Evolutionary conservation across 2,329 filamentous ascomycete genomes (phyloP).

Genomic region (Apiospora kogelbergensis): DNA sequence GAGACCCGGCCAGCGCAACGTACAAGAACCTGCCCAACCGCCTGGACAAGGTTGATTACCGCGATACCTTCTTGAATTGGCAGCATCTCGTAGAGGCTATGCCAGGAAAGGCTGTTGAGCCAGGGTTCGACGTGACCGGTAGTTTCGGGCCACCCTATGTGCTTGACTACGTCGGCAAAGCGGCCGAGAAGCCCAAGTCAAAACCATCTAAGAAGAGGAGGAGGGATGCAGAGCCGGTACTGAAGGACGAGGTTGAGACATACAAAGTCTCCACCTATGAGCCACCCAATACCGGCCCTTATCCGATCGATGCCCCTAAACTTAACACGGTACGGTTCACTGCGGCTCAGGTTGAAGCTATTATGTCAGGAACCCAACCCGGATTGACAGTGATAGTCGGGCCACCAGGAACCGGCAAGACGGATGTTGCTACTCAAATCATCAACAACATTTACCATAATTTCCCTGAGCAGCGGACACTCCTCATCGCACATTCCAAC

Average conservation of each 20-base stretch:
- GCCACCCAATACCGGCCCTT: constrained; percentile 84
- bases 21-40: constrained; percentile 81
- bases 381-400: constrained; percentile 93
- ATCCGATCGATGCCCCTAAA: constrained; percentile 80
- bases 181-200: constrained; percentile 46
- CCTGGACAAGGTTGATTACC: constrained; percentile 79
- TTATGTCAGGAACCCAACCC: constrained; percentile 90
- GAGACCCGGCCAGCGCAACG: constrained; percentile 83
- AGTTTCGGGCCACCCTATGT: constrained; percentile 89
- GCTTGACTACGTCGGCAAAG: constrained; percentile 64
- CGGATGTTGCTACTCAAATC: constrained; percentile 97
- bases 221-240: constrained; percentile 69
- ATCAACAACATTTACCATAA: constrained; percentile 99
- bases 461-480: constrained; percentile 86
- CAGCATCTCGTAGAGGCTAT: constrained; percentile 88
- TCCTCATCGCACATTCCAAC: constrained; percentile 95
- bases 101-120: constrained; percentile 83
- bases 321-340: constrained; percentile 86
- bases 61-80: constrained; percentile 95
- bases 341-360: constrained; percentile 85
- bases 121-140: constrained; percentile 66
- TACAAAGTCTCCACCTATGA: constrained; percentile 88
- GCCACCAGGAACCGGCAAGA: constrained; percentile 95
- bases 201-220: constrained; percentile 84
- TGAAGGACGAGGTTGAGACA: constrained; percentile 63